Conservation (phyloP, 495 filamentous ascomycete species). For the Cudoniella acicularis region DNA sequence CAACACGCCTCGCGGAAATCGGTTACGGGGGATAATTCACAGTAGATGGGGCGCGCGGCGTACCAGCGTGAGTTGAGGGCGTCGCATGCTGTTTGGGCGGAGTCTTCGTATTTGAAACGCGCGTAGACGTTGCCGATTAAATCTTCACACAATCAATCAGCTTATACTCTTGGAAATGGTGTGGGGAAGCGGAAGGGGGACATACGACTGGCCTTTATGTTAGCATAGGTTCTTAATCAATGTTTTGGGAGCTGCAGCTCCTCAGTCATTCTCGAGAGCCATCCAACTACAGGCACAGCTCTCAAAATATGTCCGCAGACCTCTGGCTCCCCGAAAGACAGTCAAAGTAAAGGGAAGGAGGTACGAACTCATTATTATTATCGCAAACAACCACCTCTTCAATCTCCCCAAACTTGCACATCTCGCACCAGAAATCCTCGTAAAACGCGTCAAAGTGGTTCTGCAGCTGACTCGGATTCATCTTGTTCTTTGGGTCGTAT, state of each 20-base stretch:
- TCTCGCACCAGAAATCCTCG: conserved; percentile 99
- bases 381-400: conserved; percentile 90
- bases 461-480: conserved; percentile 91
- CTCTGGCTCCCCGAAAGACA: too few relatives aligned
- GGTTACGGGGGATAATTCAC: conserved; percentile 92
- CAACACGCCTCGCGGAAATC: conserved; percentile 99
- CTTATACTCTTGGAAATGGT: not conserved
- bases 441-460: conserved; percentile 99
- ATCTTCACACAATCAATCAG: too few relatives aligned
- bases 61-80: conserved; percentile 94
- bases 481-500: conserved; percentile 94
- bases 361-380: too few relatives aligned
- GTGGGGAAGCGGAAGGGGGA: conserved; percentile 27
- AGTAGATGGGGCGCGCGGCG: conserved; percentile 94
- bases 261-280: too few relatives aligned
- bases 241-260: too few relatives aligned
- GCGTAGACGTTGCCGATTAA: conserved; percentile 99
- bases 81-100: conserved; percentile 89
- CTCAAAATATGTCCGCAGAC: too few relatives aligned
- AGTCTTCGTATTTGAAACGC: conserved; percentile 99
- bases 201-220: too few relatives aligned
- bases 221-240: too few relatives aligned
- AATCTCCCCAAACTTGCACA: conserved; percentile 90
- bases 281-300: too few relatives aligned
- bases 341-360: too few relatives aligned